Evolutionary conservation across 768 basidiomycete species (phyloP).

Genomic region (Solioccasus polychromus): DNA sequence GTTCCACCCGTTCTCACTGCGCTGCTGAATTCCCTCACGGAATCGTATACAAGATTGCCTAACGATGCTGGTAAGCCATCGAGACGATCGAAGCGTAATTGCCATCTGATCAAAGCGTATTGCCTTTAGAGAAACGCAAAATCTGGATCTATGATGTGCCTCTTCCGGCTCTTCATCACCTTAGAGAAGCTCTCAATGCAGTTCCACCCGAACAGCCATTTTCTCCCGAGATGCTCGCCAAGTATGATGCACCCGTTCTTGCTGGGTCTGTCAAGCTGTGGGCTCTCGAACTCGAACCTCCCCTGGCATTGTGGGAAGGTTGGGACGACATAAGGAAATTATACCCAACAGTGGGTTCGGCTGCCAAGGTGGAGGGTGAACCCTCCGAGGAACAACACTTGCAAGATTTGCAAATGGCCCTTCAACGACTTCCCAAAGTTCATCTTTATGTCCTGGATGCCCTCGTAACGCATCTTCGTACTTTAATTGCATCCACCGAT

Average conservation of each 20-base stretch:
- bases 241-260: constrained; percentile 83
- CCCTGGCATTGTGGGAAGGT: constrained; percentile 78
- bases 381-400: constrained; percentile 57
- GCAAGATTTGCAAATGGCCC: constrained; percentile 55
- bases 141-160: constrained; percentile 96
- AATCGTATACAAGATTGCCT: constrained; percentile 58
- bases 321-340: constrained; percentile 89
- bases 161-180: constrained; percentile 74
- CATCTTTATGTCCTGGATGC: constrained; percentile 80
- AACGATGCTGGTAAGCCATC: constrained; percentile 57
- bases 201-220: constrained; percentile 50
- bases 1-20: constrained; percentile 74
- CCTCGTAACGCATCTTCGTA: constrained; percentile 70
- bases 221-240: constrained; percentile 54
- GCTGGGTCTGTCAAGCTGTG: constrained; percentile 86
- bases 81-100: not conserved
- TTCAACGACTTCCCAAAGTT: constrained; percentile 72
- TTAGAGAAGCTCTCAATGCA: constrained; percentile 80
- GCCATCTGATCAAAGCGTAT: constrained; percentile 2
- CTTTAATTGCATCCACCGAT: constrained; percentile 66
- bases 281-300: constrained; percentile 88
- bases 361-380: constrained; percentile 50
- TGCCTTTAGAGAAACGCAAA: constrained; percentile 71
- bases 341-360: constrained; percentile 75
- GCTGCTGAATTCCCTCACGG: constrained; percentile 59